Percentiles rank a stretch among this genome's conserved stretches.
Evolutionary conservation across 805 yeast genomes (phyloP).

Genomic region (Zygosaccharomyces gambellarensis): DNA sequence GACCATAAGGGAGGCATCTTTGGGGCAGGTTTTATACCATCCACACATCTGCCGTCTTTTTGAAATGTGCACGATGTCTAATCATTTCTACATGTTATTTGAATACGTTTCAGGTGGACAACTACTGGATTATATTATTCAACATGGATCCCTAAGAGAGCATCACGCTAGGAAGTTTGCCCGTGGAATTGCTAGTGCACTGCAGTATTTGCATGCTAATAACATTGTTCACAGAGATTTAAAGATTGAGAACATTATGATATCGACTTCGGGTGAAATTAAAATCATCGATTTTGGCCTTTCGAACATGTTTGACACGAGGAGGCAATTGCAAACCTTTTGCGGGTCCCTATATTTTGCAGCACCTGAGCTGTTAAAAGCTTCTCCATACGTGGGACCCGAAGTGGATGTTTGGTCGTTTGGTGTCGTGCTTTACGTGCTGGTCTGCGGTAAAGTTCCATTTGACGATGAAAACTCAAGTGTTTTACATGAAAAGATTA

Average conservation of each 20-base stretch:
- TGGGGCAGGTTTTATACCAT: constrained; percentile 84
- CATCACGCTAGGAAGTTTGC: constrained; percentile 92
- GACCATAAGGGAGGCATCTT: constrained; percentile 91
- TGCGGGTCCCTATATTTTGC: constrained; percentile 98
- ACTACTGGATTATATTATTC: constrained; percentile 91
- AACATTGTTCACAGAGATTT: constrained; percentile 96
- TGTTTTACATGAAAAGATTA: constrained; percentile 88
- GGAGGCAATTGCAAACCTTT: constrained; percentile 75
- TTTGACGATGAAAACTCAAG: constrained; percentile 94
- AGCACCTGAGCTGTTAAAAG: constrained; percentile 92
- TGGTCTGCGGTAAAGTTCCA: constrained; percentile 97
- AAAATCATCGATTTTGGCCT: constrained; percentile 95
- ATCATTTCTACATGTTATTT: constrained; percentile 93
- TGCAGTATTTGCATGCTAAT: constrained; percentile 89
- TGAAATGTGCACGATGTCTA: constrained; percentile 94
- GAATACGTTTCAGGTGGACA: constrained; percentile 98
- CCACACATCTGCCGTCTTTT: constrained; percentile 87
- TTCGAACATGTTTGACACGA: constrained; percentile 75
- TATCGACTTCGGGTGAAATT: constrained; percentile 87
- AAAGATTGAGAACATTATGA: constrained; percentile 94
- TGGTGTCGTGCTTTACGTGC: constrained; percentile 91
- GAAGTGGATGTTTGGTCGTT: constrained; percentile 98
- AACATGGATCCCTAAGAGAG: constrained; percentile 92
- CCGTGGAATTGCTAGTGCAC: constrained; percentile 87
- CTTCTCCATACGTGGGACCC: constrained; percentile 90